Percentiles rank a stretch among this genome's conserved stretches.
These are phyloP conservation scores for Eremomyces bilateralis DNA, from an alignment of 495 filamentous ascomycete genomes.

Conservation along the genomic window DNA sequence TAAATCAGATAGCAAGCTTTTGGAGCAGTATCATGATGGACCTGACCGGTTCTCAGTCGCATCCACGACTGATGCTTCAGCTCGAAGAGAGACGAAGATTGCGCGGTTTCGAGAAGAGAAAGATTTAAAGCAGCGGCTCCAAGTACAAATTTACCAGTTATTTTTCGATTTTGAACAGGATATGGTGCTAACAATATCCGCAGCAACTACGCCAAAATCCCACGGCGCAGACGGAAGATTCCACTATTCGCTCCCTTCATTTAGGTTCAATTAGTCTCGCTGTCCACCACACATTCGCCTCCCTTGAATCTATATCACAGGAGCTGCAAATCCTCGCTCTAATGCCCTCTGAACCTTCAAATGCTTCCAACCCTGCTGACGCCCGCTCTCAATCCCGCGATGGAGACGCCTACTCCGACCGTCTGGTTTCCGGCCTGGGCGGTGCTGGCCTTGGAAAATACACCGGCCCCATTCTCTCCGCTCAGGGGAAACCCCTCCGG, in stretches of 20 bases:
- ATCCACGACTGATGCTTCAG: slow-evolving; percentile 43
- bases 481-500: slow-evolving; percentile 64
- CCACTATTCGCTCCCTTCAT: slow-evolving; percentile 53
- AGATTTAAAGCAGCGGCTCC: slow-evolving; percentile 61
- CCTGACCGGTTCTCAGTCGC: slow-evolving; percentile 47
- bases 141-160: slow-evolving; percentile 23
- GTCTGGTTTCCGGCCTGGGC: slow-evolving; percentile 43
- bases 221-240: slow-evolving; percentile 48
- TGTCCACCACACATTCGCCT: slow-evolving; percentile 63
- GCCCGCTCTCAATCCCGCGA: slow-evolving; percentile 13
- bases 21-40: slow-evolving; percentile 44
- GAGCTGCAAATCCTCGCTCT: slow-evolving; percentile 64
- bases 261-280: slow-evolving; percentile 49
- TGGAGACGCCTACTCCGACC: slow-evolving; percentile 44
- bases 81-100: slow-evolving; percentile 64
- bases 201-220: slow-evolving; percentile 41
- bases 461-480: slow-evolving; percentile 58
- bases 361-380: slow-evolving; percentile 7
- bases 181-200: slow-evolving; percentile 1
- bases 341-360: slow-evolving; percentile 32
- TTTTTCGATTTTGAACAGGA: neutral
- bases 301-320: slow-evolving; percentile 60
- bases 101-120: slow-evolving; percentile 69
- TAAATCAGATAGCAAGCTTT: slow-evolving; percentile 42
- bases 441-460: slow-evolving; percentile 26